Evolutionary conservation across 2,329 filamentous ascomycete genomes (phyloP).

Genomic region (Botrytis fabae): DNA sequence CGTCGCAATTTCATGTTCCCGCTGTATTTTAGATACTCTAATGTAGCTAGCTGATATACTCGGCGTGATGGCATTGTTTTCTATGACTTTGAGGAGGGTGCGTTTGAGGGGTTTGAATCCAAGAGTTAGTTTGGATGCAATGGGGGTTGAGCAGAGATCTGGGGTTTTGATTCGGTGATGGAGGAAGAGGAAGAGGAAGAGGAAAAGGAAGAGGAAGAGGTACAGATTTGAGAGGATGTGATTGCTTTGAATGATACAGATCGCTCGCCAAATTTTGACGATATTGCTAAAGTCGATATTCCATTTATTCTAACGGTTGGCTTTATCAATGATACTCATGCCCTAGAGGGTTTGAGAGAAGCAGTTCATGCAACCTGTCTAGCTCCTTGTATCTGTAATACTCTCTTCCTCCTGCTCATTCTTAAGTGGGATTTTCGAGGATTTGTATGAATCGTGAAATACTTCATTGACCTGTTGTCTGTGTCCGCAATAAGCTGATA

Average conservation of each 20-base stretch:
- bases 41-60: too few species aligned
- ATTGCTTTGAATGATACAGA: slow-evolving; percentile 71
- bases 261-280: slow-evolving; percentile 65
- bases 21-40: too few species aligned
- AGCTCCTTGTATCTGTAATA: slow-evolving; percentile 55
- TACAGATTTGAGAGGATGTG: slow-evolving; percentile 36
- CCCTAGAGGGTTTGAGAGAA: slow-evolving; percentile 64
- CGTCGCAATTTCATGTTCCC: too few species aligned
- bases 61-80: too few species aligned
- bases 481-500: slow-evolving; percentile 60
- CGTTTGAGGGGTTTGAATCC: too few species aligned
- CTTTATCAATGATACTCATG: slow-evolving; percentile 61
- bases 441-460: slow-evolving; percentile 40
- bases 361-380: slow-evolving; percentile 61
- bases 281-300: slow-evolving; percentile 52
- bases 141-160: too few species aligned
- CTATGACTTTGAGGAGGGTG: too few species aligned
- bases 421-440: slow-evolving; percentile 18
- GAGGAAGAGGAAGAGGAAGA: too few species aligned
- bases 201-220: too few species aligned
- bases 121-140: too few species aligned
- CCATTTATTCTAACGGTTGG: slow-evolving; percentile 61
- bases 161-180: too few species aligned
- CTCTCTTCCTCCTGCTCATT: slow-evolving; percentile 1
- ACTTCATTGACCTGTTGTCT: slow-evolving; percentile 48